These are phyloP conservation scores for Rhodomyrtus tomentosa DNA, from an alignment of 345 rosid genomes.

Conservation along the genomic window DNA sequence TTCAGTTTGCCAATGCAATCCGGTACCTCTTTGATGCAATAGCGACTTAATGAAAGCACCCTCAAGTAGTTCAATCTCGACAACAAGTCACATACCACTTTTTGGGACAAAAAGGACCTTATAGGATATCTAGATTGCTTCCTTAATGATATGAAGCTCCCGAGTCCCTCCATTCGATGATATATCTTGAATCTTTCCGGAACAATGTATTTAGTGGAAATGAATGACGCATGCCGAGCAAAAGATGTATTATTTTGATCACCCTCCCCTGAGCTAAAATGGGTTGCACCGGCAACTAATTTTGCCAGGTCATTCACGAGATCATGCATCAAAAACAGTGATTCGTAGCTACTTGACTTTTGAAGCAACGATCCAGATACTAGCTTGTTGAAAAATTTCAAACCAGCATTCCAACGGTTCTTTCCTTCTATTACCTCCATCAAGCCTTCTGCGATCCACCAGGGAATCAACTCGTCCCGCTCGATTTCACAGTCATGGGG, in stretches of 20 bases:
- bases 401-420: neutral
- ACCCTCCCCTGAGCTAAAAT: neutral
- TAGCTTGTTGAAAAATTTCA: neutral
- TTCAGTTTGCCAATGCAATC: neutral
- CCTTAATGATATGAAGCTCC: neutral
- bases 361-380: neutral
- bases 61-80: neutral
- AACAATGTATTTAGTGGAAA: rapidly evolving
- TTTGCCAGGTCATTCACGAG: neutral
- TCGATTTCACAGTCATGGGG: neutral
- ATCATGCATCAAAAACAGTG: neutral
- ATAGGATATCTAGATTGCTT: rapidly evolving
- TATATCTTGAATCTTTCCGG: neutral
- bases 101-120: neutral
- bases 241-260: neutral
- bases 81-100: neutral
- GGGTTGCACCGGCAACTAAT: neutral
- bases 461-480: neutral
- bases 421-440: neutral
- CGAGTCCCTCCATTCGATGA: neutral
- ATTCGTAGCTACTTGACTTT: too few relatives aligned
- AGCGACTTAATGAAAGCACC: neutral
- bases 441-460: neutral
- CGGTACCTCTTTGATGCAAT: rapidly evolving
- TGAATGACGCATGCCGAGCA: neutral